Evolutionary conservation across 805 yeast species (phyloP), one percentile per base, ranked within the genome.

Genomic region (Wickerhamiella shivajii): DNA sequence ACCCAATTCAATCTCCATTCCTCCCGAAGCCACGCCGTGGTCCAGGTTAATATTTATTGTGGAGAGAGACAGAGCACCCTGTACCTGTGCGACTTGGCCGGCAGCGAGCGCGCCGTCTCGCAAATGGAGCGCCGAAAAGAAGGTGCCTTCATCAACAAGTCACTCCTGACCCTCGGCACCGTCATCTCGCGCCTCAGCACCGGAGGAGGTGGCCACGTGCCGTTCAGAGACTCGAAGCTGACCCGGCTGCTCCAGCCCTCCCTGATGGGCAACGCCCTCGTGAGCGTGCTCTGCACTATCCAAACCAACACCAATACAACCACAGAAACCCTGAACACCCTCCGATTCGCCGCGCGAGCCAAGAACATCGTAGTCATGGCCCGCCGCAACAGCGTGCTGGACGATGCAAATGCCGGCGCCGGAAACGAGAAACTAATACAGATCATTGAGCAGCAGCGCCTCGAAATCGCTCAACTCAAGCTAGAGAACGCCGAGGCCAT

Each of bases 31-130:
- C 98, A 87, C 53, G 93, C 96, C 0, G 75, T 87, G 15, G 71
- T 87, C 6, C 74, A 79, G 51, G 64, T 90, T 14, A 61, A 72
- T 38, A 50, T 87, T 12, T 59, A 60, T 24, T 31, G 41, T n/a
- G 29, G 20, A 17, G 4, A 59, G 63, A 2, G 68, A 67, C 50
- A 35, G 58, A 67, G 84, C 22, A 73, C 83, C 0, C 67, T 87
- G 20, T 80, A 87, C 21, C 63, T 87, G 36, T 87, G 97, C 60
- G 98, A 87, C 57, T 66, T 87, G 48, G 98, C 98, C 0, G 98
- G 98, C 18, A 78, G 93, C n/a, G 98, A 87, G 56, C 67, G 78
- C 33, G 93, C 92, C 0, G 71, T 76, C 2, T 57, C 70, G 8
- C 74, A 76, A 46, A 55, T 62, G 1, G 95, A 81, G 49, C 66